A percentile compares a stretch with the other conserved stretches of the same genome.
Evolutionary conservation across 352 stramenopile species (phyloP).

Genomic region (Phytophthora melonis): DNA sequence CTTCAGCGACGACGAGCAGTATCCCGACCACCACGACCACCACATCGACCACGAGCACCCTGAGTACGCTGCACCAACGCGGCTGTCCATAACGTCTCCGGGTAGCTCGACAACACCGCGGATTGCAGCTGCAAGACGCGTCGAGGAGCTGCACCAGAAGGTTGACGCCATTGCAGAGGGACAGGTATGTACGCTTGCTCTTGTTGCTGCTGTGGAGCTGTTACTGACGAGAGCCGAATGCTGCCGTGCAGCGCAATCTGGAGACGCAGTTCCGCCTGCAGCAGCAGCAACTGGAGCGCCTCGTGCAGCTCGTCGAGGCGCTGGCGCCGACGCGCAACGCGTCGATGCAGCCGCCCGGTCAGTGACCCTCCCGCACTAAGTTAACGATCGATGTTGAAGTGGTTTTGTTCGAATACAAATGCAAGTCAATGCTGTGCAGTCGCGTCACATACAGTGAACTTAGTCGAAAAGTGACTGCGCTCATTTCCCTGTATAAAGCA

Average conservation of each 20-base stretch:
- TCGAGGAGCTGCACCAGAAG: constrained; percentile 47
- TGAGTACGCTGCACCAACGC: constrained; percentile 1
- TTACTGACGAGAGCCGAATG: constrained; percentile 5
- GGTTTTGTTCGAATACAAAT: constrained; percentile 5
- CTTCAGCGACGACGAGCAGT: constrained; percentile 31
- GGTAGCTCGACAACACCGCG: constrained; percentile 30
- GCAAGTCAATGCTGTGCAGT: not conserved
- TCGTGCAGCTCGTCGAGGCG: constrained; percentile 46
- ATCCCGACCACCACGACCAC: not conserved
- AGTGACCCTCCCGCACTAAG: constrained; percentile 17
- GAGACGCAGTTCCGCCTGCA: constrained; percentile 47
- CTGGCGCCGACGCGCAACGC: constrained; percentile 13
- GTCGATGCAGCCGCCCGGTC: constrained; percentile 4
- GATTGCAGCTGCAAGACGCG: constrained; percentile 29
- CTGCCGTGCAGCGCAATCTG: constrained; percentile 38
- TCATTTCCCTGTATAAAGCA: not conserved
- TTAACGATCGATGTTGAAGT: constrained; percentile 30
- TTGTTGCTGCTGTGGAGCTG: not conserved
- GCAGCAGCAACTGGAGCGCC: constrained; percentile 48
- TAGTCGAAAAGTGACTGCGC: not conserved
- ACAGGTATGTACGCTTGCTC: constrained; percentile 38
- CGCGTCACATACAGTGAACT: constrained; percentile 17
- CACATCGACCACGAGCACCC: constrained; percentile 11
- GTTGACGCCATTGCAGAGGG: constrained; percentile 38
- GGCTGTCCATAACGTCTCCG: constrained; percentile 23